Base-by-base conservation (phyloP, 345 rosid genomes). In the Eutrema yunnanense region DNA sequence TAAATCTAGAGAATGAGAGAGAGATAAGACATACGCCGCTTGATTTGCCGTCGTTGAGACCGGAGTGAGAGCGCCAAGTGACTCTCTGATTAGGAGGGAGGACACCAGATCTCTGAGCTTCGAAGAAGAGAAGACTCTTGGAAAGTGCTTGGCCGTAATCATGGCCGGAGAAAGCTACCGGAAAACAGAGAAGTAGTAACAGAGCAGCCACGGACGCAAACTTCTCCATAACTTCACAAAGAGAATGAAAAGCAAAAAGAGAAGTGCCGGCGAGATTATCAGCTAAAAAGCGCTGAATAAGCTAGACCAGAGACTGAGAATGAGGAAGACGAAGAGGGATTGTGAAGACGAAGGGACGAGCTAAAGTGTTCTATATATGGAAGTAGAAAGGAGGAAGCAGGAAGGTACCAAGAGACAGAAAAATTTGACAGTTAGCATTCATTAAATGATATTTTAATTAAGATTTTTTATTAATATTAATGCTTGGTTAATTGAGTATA, bases 101-200 rank as follows among this genome's bases (percentile, higher is more conserved):
- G 43, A 81, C 78, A 30, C 99, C 99, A 61, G 99, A 96, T 84
- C 99, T 88, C 78, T 96, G 99, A 74, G 98, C 98, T 83, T 96
- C 99, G 50, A 90, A 96, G 83, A 96, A 96, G 69, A 96, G 87
- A 75, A 92, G 77, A 90, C 99, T 88, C 73, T 96, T 96, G 14
- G 86, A 80, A n/a, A 96, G 84, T 73, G 99, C 99, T 74, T 87
- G 92, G 29, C 84, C 86, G 42, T 96, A 96, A 81, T 96, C 97
- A 80, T 96, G 99, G 7, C 90, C 96, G 38, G 92, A 89, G 3
- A 79, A 70, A 59, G 85, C 92, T 36, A 77, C 73, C 1, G 95
- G 94, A 40, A 88, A 68, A 70, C 81, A 85, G 32, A 90, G 78
- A 10, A 90, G 76, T 55, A 88, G 78, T 59, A 90, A 53, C 71